These are phyloP conservation scores for Terfezia claveryi DNA, from an alignment of 495 filamentous ascomycete species.

Conservation along the genomic window DNA sequence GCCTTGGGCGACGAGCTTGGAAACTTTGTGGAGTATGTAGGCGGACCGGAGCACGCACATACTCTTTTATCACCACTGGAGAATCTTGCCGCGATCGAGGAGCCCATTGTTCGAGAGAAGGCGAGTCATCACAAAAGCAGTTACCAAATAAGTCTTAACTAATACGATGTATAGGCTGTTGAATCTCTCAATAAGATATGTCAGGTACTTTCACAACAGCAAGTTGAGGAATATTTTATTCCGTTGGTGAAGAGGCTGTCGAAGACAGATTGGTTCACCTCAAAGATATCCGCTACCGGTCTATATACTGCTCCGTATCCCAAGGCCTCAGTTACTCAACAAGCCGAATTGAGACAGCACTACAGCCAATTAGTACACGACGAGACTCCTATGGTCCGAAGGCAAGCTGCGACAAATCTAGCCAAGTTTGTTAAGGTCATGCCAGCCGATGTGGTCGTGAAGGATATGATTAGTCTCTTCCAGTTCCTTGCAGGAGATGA, in stretches of 20 bases:
- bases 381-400: slow-evolving; percentile 95
- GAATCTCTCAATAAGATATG: slow-evolving; percentile 99
- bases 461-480: slow-evolving; percentile 97
- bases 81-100: slow-evolving; percentile 94
- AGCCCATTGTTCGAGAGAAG: slow-evolving; percentile 94
- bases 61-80: slow-evolving; percentile 91
- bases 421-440: slow-evolving; percentile 96
- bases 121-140: slow-evolving; percentile 24
- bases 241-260: slow-evolving; percentile 83
- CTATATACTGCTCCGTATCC: slow-evolving; percentile 82
- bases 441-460: slow-evolving; percentile 70
- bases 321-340: slow-evolving; percentile 60
- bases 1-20: slow-evolving; percentile 92
- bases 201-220: slow-evolving; percentile 63
- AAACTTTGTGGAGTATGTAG: slow-evolving; percentile 91
- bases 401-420: slow-evolving; percentile 86
- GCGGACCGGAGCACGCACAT: slow-evolving; percentile 79
- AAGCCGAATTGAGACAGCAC: slow-evolving; percentile 72
- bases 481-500: slow-evolving; percentile 89
- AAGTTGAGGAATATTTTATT: slow-evolving; percentile 92
- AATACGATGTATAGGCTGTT: slow-evolving; percentile 43
- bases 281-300: slow-evolving; percentile 91
- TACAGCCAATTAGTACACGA: slow-evolving; percentile 87
- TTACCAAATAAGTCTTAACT: background rate
- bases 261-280: slow-evolving; percentile 99